Base-by-base conservation (phyloP, 768 basidiomycete species). In the Boletus rex-veris region DNA sequence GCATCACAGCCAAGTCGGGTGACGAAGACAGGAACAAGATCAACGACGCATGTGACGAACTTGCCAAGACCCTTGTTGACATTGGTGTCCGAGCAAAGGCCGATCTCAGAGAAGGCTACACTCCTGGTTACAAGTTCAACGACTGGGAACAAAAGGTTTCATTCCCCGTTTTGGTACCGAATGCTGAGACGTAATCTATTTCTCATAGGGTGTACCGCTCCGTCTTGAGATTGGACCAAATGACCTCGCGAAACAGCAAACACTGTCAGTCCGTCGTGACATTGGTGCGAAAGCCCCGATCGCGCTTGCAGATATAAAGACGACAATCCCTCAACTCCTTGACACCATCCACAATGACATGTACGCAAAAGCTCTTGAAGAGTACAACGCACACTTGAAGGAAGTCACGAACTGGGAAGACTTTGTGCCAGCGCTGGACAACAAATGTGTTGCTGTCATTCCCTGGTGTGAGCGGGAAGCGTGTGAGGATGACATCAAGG, bases 401-500 rank as follows among this genome's bases (percentile, higher is more conserved):
- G 76, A 80, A 61, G 79, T 97, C 43, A 88, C 82, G 9, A 78
- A 85, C 38, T 99, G 96, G 96, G 88, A 95, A 43, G 88, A 98
- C 53, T 77, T 98, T 50, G 95, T 99, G 15, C 92, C 95, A 5
- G 80, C 88, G 9, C 77, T 99, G 40, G 96, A 99, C 71, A 77
- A 77, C 68, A 98, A 97, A 76, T 85, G 85, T 66, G 78, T 93
- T 36, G 84, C 88, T 19, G 88, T 88, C 50, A 82, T 98, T 54
- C 97, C 97, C 4, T 99, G 97, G 97, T 98, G 97, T 72, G 93
- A 98, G 72, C 80, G 76, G 18, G 91, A 90, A 67, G 80, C 78
- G 14, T 99, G 97, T 66, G 97, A 99, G 71, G 96, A 99, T 68
- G 91, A 94, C 64, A 98, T 99, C 79, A 98, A 99, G 77, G 93